Evolutionary conservation across 805 yeast species (phyloP).

Genomic region (Cyberlindnera maclurae): DNA sequence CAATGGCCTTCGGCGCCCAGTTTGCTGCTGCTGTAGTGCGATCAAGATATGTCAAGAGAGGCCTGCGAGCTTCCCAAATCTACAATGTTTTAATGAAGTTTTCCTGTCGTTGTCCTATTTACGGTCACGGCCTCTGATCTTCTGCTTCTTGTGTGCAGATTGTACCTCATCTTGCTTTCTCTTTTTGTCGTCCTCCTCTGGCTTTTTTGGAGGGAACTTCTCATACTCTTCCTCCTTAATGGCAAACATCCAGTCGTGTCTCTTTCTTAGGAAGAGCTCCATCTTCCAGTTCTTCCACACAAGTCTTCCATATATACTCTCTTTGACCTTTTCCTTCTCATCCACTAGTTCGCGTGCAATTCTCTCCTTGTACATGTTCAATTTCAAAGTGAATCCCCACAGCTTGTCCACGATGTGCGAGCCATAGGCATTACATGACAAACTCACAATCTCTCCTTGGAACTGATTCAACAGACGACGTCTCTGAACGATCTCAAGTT

Average conservation of each 20-base stretch:
- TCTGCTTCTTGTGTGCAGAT: slow-evolving; percentile 16
- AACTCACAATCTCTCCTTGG: slow-evolving; percentile 44
- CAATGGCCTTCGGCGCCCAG: too few species aligned
- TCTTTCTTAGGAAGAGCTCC: slow-evolving; percentile 69
- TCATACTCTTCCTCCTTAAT: slow-evolving; percentile 47
- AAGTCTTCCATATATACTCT: slow-evolving; percentile 76
- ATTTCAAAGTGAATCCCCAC: slow-evolving; percentile 70
- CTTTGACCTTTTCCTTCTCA: slow-evolving; percentile 65
- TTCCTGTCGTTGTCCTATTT: slow-evolving; percentile 4
- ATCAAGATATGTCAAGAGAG: too few species aligned
- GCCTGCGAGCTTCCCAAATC: too few species aligned
- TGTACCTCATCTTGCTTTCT: slow-evolving; percentile 10
- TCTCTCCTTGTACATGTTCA: slow-evolving; percentile 81
- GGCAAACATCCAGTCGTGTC: slow-evolving; percentile 73
- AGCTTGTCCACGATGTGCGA: slow-evolving; percentile 83
- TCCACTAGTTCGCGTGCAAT: slow-evolving; percentile 61
- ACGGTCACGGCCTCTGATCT: slow-evolving; percentile 24
- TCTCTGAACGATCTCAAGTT: slow-evolving; percentile 45
- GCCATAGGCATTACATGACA: slow-evolving; percentile 83
- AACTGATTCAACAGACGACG: slow-evolving; percentile 64
- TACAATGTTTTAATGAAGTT: too few species aligned
- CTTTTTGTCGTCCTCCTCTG: slow-evolving; percentile 15
- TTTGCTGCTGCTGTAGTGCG: too few species aligned
- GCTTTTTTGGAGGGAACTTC: slow-evolving; percentile 29
- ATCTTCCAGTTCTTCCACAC: slow-evolving; percentile 96